Conservation (phyloP, 768 basidiomycete species). For the Lactarius deliciosus region DNA sequence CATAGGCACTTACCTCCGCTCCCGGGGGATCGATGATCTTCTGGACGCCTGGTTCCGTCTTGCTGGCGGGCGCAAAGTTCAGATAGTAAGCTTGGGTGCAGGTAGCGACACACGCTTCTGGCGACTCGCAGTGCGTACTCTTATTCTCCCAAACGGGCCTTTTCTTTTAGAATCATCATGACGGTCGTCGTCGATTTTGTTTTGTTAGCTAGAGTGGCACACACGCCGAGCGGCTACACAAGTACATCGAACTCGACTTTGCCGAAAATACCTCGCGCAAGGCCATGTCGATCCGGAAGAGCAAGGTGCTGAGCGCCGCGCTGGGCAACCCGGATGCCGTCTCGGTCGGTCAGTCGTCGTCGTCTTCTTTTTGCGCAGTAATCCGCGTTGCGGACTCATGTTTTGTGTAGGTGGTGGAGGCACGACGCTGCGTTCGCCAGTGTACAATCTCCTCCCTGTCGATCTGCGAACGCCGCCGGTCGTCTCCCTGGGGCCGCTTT, state of each 20-base stretch:
- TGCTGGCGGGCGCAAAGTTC: conserved; percentile 51
- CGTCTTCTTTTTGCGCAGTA: background rate
- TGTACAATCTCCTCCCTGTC: conserved; percentile 70
- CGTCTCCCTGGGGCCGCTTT: conserved; percentile 45
- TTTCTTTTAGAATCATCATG: background rate
- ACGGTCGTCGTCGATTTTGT: background rate
- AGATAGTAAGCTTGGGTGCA: conserved; percentile 92
- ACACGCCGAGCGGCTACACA: conserved; percentile 46
- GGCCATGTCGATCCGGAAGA: conserved; percentile 74
- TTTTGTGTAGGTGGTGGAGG: conserved; percentile 56
- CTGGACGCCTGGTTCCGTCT: conserved; percentile 55
- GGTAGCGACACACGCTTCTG: conserved; percentile 97
- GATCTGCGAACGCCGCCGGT: conserved; percentile 70
- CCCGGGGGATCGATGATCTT: conserved; percentile 74
- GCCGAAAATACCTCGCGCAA: conserved; percentile 82
- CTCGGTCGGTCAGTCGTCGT: conserved; percentile 43
- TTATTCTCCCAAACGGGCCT: background rate
- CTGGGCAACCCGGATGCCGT: conserved; percentile 50
- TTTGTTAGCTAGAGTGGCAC: conserved; percentile 51
- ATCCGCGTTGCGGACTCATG: background rate
- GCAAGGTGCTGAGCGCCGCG: conserved; percentile 50
- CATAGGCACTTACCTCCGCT: conserved; percentile 87
- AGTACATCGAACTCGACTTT: conserved; percentile 91
- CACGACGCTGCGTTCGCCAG: conserved; percentile 50
- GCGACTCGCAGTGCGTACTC: conserved; percentile 71